These are phyloP conservation scores for Hanseniaspora thailandica DNA, from an alignment of 805 yeast species.

Conservation along the genomic window DNA sequence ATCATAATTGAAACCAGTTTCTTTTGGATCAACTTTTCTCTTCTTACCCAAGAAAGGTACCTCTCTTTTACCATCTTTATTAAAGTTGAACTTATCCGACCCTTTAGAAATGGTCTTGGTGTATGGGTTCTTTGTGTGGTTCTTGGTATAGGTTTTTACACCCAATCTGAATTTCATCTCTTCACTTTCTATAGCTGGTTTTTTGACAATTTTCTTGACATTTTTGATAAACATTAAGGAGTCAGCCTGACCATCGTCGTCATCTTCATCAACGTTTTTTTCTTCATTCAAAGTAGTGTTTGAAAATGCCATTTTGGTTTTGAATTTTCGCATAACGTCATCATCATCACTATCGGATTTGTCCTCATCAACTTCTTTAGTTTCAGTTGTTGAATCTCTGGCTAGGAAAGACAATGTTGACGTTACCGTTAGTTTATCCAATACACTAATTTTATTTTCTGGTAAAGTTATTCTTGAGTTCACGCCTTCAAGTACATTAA, in stretches of 20 bases:
- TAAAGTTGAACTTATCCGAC: slow-evolving; percentile 26
- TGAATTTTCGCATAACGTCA: not conserved
- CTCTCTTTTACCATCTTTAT: slow-evolving; percentile 24
- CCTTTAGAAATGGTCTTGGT: not conserved
- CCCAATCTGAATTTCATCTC: slow-evolving; percentile 11
- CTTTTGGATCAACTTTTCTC: not conserved
- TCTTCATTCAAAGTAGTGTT: not conserved
- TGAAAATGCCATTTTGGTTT: not conserved
- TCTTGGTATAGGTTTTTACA: slow-evolving; percentile 4
- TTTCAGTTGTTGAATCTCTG: not conserved
- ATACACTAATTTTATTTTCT: slow-evolving; percentile 7
- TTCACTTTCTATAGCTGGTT: slow-evolving; percentile 2
- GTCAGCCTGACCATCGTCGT: slow-evolving; percentile 14
- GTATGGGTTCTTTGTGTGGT: slow-evolving; percentile 36
- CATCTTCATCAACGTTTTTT: slow-evolving; percentile 8
- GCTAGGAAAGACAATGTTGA: slow-evolving; percentile 9
- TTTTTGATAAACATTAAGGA: slow-evolving; percentile 12
- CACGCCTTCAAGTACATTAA: slow-evolving; percentile 3
- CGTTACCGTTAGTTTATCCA: slow-evolving; percentile 2
- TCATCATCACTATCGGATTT: not conserved
- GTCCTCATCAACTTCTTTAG: not conserved
- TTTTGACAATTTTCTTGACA: slow-evolving; percentile 1
- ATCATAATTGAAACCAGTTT: not conserved
- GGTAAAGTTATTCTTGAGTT: slow-evolving; percentile 1
- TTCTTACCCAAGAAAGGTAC: slow-evolving; percentile 11